Conservation (phyloP, 1,139 yeast genomes). For the Wickerhamomyces sp. region DNA sequence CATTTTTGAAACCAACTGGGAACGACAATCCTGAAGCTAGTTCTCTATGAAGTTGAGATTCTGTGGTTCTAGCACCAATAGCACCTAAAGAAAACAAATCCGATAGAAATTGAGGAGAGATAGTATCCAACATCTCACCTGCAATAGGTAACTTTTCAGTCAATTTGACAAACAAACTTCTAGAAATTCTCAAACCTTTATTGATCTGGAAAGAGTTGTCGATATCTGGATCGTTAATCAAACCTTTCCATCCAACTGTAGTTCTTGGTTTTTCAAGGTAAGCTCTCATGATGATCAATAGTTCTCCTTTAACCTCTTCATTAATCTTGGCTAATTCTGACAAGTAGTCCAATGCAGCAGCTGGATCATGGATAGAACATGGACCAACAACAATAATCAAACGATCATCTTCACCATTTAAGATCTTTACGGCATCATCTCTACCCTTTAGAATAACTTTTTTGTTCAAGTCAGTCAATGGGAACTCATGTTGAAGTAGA, state of each 20-base stretch:
- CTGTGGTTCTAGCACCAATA: constrained; percentile 97
- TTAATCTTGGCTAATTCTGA: constrained; percentile 54
- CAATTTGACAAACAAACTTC: constrained; percentile 79
- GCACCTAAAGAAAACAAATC: constrained; percentile 94
- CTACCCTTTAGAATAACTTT: constrained; percentile 70
- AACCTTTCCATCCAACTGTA: constrained; percentile 98
- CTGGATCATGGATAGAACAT: constrained; percentile 93
- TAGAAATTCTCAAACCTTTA: constrained; percentile 85
- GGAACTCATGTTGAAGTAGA: constrained; percentile 84
- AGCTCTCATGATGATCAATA: constrained; percentile 92
- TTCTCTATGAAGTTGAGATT: constrained; percentile 94
- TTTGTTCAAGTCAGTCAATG: constrained; percentile 56
- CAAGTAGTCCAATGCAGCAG: constrained; percentile 88
- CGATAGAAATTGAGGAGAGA: constrained; percentile 88
- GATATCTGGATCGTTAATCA: constrained; percentile 94
- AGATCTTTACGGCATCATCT: constrained; percentile 62
- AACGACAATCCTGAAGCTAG: constrained; percentile 91
- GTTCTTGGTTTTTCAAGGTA: constrained; percentile 97
- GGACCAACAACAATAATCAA: constrained; percentile 87
- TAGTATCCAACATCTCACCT: constrained; percentile 96
- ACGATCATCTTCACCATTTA: constrained; percentile 77
- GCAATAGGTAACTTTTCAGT: constrained; percentile 88
- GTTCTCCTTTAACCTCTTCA: constrained; percentile 64
- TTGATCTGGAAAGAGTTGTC: constrained; percentile 92
- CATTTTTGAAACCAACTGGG: constrained; percentile 97